Conservation (phyloP, 768 basidiomycete genomes). For the Tubosaeta brunneosetosa region DNA sequence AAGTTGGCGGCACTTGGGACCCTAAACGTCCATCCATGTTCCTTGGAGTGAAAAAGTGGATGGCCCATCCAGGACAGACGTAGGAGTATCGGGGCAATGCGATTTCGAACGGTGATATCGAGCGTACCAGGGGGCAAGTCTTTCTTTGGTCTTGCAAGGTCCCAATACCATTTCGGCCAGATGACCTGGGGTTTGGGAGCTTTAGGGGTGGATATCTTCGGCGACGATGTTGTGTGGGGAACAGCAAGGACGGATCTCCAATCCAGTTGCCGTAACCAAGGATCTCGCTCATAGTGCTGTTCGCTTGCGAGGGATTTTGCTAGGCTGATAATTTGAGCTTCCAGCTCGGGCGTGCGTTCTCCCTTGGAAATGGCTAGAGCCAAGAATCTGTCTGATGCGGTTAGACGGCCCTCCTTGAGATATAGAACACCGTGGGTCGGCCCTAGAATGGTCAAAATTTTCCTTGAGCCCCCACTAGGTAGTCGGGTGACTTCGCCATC, state of each 20-base stretch:
- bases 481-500: slow-evolving; percentile 34
- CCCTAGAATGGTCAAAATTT: slow-evolving; percentile 43
- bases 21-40: slow-evolving; percentile 91
- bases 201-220: slow-evolving; percentile 12
- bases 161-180: slow-evolving; percentile 99
- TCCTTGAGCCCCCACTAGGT: slow-evolving; percentile 39
- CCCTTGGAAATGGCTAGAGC: slow-evolving; percentile 45
- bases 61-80: slow-evolving; percentile 83
- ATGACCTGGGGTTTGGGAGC: slow-evolving; percentile 39
- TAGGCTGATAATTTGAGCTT: slow-evolving; percentile 36
- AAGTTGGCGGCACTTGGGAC: slow-evolving; percentile 50
- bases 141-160: slow-evolving; percentile 71
- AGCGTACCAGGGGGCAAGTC: slow-evolving; percentile 63
- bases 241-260: slow-evolving; percentile 45
- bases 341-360: slow-evolving; percentile 32
- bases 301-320: slow-evolving; percentile 35
- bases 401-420: slow-evolving; percentile 41
- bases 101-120: slow-evolving; percentile 80
- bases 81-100: slow-evolving; percentile 79
- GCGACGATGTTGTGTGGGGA: neutral
- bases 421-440: slow-evolving; percentile 43
- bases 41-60: slow-evolving; percentile 79
- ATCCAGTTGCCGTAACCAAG: slow-evolving; percentile 63
- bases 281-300: slow-evolving; percentile 33
- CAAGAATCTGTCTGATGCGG: slow-evolving; percentile 39